A percentile compares a stretch with the other conserved stretches of the same genome.
Evolutionary conservation across 192 early-diverging fungal genomes (phyloP).

Genomic region (Mortierella claussenii): DNA sequence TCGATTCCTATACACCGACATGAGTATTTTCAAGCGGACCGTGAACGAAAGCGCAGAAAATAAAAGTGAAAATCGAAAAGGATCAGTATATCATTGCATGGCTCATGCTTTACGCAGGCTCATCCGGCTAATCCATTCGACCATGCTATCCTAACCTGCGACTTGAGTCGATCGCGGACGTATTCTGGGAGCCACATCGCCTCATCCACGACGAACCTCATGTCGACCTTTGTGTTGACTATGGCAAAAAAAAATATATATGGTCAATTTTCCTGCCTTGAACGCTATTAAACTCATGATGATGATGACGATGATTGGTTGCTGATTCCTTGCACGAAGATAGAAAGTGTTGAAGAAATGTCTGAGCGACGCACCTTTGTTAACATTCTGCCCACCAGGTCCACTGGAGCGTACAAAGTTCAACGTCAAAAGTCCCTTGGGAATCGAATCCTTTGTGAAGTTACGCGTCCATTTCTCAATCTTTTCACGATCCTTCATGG

Average conservation of each 20-base stretch:
- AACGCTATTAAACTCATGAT: neutral
- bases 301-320: too few relatives aligned
- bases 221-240: constrained; percentile 88
- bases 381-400: constrained; percentile 94
- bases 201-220: constrained; percentile 75
- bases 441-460: constrained; percentile 68
- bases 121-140: neutral
- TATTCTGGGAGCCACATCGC: constrained; percentile 81
- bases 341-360: too few relatives aligned
- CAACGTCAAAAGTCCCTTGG: constrained; percentile 65
- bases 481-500: constrained; percentile 44
- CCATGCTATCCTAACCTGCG: constrained; percentile 48
- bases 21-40: too few relatives aligned
- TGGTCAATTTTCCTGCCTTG: neutral
- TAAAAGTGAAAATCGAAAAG: neutral
- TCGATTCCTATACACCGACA: constrained; percentile 61
- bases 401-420: constrained; percentile 81
- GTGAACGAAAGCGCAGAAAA: too few relatives aligned
- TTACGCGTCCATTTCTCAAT: constrained; percentile 57
- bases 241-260: neutral
- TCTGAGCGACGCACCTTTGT: too few relatives aligned
- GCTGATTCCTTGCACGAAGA: too few relatives aligned
- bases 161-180: constrained; percentile 67
- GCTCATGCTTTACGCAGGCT: too few relatives aligned
- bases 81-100: neutral